phyloP scores from a whole-genome alignment of 441 rosid species.

The Euphorbia schlechtendalii region DNA sequence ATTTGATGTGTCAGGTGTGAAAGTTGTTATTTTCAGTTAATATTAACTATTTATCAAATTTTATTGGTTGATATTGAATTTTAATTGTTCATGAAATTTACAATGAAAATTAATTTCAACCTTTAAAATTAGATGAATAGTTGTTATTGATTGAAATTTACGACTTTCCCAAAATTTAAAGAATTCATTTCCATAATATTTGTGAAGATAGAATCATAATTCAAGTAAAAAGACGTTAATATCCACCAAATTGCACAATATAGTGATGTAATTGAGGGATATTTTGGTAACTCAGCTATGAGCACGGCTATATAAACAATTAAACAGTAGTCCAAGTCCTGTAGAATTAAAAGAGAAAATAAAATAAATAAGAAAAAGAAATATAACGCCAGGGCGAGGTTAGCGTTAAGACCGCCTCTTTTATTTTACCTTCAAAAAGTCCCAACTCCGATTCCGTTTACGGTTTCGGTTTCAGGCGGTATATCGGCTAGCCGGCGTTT shows the following conservation, averaged over 20 bases:
- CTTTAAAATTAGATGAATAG: no score
- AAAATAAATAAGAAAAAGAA: not conserved
- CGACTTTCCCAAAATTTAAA: no score
- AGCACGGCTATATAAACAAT: not conserved
- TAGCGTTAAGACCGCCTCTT: constrained; percentile 13
- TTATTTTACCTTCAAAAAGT: constrained; percentile 2
- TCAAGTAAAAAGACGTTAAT: constrained; percentile 4
- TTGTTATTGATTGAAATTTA: no score
- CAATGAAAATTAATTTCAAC: no score
- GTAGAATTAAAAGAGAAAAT: not conserved
- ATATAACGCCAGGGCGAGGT: not conserved
- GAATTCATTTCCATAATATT: no score
- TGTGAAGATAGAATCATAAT: no score
- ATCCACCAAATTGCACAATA: not conserved
- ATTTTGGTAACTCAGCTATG: not conserved
- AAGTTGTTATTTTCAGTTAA: no score
- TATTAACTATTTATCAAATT: no score
- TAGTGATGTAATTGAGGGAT: not conserved
- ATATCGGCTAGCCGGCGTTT: constrained; percentile 12
- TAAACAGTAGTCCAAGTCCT: constrained; percentile 9
- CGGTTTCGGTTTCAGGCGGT: constrained; percentile 7
- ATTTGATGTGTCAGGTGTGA: no score
- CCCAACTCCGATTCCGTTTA: constrained; percentile 15
- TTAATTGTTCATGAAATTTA: no score
- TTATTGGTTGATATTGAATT: no score